Conservation (phyloP, 2,329 filamentous ascomycete genomes). For the Paecilomyces dactylethromorphus region DNA sequence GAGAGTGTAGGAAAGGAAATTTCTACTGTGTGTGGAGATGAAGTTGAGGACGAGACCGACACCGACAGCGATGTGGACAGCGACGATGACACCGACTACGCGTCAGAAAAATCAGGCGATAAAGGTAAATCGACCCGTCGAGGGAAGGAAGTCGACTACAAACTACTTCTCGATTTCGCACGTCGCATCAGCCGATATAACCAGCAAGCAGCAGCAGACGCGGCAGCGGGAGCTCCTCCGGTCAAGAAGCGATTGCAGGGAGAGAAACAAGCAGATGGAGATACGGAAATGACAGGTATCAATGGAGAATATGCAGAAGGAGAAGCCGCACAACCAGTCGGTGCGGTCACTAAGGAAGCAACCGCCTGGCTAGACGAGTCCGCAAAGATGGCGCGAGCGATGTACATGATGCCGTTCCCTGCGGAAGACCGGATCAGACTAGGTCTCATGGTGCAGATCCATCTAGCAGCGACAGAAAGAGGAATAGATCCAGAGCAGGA, state of each 20-base stretch:
- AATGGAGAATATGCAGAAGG: conserved; percentile 17
- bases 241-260: conserved; percentile 12
- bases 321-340: conserved; percentile 22
- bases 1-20: conserved; percentile 36
- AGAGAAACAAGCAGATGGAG: conserved; percentile 14
- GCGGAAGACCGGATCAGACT: conserved; percentile 38
- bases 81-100: conserved; percentile 16
- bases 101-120: conserved; percentile 15
- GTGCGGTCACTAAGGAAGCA: conserved; percentile 32
- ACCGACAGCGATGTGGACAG: conserved; percentile 19
- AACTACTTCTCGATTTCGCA: conserved; percentile 38
- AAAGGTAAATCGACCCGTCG: conserved; percentile 3
- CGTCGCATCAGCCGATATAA: conserved; percentile 43
- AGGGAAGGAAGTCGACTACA: conserved; percentile 37
- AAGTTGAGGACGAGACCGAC: conserved; percentile 21
- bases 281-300: conserved; percentile 27
- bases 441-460: conserved; percentile 40
- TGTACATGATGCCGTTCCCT: conserved; percentile 39
- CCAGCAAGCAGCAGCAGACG: conserved; percentile 37
- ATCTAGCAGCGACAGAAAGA: conserved; percentile 45
- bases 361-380: conserved; percentile 37
- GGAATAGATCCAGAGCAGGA: conserved; percentile 51
- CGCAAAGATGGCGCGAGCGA: conserved; percentile 32
- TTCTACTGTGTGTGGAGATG: conserved; percentile 17
- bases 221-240: conserved; percentile 19